Conservation (phyloP, 352 stramenopile genomes). For the Achlya hypogyna region DNA sequence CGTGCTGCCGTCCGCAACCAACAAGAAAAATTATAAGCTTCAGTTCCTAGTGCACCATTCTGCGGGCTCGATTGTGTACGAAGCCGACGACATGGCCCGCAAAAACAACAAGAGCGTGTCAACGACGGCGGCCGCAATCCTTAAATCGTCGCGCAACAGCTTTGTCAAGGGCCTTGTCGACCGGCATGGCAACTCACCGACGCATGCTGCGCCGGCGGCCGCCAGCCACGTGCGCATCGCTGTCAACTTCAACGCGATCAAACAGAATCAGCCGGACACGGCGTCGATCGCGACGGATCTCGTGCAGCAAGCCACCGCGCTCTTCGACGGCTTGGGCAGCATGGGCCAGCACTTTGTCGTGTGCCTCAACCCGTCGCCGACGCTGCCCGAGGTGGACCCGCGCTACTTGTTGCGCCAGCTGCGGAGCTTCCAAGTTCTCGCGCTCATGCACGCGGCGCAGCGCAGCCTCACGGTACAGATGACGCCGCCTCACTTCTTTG, state of each 20-base stretch:
- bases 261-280: slow-evolving; percentile 28
- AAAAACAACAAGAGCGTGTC: slow-evolving; percentile 74
- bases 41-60: slow-evolving; percentile 72
- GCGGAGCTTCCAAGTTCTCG: slow-evolving; percentile 51
- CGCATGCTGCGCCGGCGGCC: neutral
- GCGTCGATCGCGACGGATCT: slow-evolving; percentile 42
- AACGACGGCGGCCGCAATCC: slow-evolving; percentile 67
- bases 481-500: slow-evolving; percentile 73
- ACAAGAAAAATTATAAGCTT: slow-evolving; percentile 67
- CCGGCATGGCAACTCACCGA: slow-evolving; percentile 15
- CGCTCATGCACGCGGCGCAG: slow-evolving; percentile 63
- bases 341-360: slow-evolving; percentile 77
- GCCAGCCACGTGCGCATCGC: slow-evolving; percentile 17
- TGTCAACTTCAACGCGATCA: slow-evolving; percentile 39
- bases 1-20: slow-evolving; percentile 48
- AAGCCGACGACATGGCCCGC: slow-evolving; percentile 47
- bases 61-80: slow-evolving; percentile 64
- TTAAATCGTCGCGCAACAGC: slow-evolving; percentile 75
- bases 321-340: slow-evolving; percentile 58
- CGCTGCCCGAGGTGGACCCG: slow-evolving; percentile 48
- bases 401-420: slow-evolving; percentile 65
- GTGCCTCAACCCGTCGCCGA: slow-evolving; percentile 66
- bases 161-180: slow-evolving; percentile 20
- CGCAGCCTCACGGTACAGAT: slow-evolving; percentile 67
- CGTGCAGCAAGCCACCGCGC: slow-evolving; percentile 50